Percentiles rank a stretch among this genome's conserved stretches.
Conservation (phyloP, 1,284 basidiomycete species). For the Pseudozyma sp. region DNA sequence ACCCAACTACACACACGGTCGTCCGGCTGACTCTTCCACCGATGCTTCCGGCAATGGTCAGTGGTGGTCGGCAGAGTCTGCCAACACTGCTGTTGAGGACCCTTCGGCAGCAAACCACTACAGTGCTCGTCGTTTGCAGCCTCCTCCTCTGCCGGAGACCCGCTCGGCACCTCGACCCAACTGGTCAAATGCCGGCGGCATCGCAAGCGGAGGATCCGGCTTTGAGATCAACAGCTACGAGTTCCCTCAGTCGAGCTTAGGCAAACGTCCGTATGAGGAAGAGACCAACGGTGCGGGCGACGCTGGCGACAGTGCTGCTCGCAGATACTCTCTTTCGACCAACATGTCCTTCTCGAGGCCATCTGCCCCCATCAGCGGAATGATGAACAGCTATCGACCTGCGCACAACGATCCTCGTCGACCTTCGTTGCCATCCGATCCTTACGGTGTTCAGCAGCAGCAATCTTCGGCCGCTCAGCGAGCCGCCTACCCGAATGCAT, state of each 20-base stretch:
- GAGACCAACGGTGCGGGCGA: conserved; percentile 21
- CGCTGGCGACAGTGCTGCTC: conserved; percentile 20
- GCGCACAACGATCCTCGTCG: conserved; percentile 36
- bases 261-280: conserved; percentile 49
- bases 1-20: conserved; percentile 28
- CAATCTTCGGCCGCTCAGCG: conserved; percentile 14
- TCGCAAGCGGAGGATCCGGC: not conserved
- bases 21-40: conserved; percentile 13
- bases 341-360: conserved; percentile 45
- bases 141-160: conserved; percentile 46
- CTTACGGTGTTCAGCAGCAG: conserved; percentile 25
- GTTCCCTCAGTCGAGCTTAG: conserved; percentile 38
- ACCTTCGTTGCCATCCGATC: conserved; percentile 40
- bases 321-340: conserved; percentile 42
- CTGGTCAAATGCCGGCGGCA: conserved; percentile 28
- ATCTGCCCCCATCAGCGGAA: conserved; percentile 38
- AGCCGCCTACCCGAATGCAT: conserved; percentile 13
- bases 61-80: conserved; percentile 28
- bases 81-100: conserved; percentile 17
- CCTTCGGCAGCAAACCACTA: conserved; percentile 22
- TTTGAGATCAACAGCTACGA: conserved; percentile 48
- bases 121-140: conserved; percentile 32
- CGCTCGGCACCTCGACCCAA: conserved; percentile 23
- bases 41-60: conserved; percentile 20
- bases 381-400: conserved; percentile 48